Conservation (phyloP, 257 asterid genomes). For the Jaltomata sinuosa region DNA sequence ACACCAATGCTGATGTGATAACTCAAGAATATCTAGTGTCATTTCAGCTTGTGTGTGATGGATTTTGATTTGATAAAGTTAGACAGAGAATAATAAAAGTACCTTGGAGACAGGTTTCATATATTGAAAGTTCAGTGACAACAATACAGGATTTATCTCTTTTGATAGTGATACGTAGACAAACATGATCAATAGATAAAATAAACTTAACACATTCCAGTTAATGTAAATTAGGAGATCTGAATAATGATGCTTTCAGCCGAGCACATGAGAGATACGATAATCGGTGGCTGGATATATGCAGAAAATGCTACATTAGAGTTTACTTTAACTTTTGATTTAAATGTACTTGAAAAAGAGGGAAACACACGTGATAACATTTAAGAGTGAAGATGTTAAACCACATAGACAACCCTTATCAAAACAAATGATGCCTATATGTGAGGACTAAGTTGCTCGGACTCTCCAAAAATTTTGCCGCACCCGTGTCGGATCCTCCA, state of each 20-base stretch:
- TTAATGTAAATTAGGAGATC: background rate
- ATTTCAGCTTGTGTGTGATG: background rate
- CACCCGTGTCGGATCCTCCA: no score
- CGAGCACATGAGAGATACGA: background rate
- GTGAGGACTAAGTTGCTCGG: no score
- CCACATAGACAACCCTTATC: background rate
- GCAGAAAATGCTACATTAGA: background rate
- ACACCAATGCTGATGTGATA: background rate
- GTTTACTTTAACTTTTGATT: background rate
- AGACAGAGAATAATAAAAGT: background rate
- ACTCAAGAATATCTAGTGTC: no score
- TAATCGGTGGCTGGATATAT: background rate
- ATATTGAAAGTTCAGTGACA: background rate
- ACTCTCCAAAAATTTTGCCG: no score
- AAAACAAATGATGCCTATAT: background rate
- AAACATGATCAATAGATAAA: background rate
- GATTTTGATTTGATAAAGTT: background rate
- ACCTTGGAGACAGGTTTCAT: background rate
- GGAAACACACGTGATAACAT: background rate
- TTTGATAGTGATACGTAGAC: background rate
- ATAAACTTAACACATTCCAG: background rate
- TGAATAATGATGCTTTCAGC: background rate
- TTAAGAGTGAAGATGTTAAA: background rate
- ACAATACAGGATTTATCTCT: background rate
- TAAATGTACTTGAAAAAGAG: background rate